These are phyloP conservation scores for Blepharisma japonicum DNA, from an alignment of 73 alveolate species.

Conservation along the genomic window DNA sequence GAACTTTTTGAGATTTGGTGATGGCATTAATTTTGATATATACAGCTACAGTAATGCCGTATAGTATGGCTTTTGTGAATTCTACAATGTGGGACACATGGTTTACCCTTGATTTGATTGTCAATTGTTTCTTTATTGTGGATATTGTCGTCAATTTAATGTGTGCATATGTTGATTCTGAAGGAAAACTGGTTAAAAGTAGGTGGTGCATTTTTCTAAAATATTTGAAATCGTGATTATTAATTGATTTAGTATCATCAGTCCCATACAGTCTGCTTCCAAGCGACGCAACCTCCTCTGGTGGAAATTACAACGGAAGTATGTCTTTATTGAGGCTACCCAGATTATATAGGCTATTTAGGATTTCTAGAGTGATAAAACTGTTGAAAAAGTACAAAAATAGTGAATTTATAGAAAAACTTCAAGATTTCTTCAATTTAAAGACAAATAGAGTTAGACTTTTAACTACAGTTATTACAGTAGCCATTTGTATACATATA, in stretches of 20 bases:
- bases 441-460: constrained; percentile 65
- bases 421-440: constrained; percentile 45
- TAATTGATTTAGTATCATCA: constrained; percentile 67
- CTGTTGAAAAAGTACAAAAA: constrained; percentile 41
- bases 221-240: constrained; percentile 72
- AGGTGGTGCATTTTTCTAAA: constrained; percentile 37
- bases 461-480: constrained; percentile 37
- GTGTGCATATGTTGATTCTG: constrained; percentile 78
- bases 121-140: constrained; percentile 60
- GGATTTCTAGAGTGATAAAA: constrained; percentile 51
- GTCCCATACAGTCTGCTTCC: constrained; percentile 60
- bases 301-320: constrained; percentile 34
- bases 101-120: constrained; percentile 36
- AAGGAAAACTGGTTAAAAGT: constrained; percentile 57
- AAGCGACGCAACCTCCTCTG: not conserved
- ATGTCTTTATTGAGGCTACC: constrained; percentile 62
- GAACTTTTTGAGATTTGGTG: constrained; percentile 40
- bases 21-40: constrained; percentile 48
- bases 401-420: constrained; percentile 36
- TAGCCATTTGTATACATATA: constrained; percentile 53
- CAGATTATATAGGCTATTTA: constrained; percentile 53
- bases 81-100: constrained; percentile 29
- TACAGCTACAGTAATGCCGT: constrained; percentile 70
- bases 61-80: constrained; percentile 49
- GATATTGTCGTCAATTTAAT: constrained; percentile 67